Conservation (phyloP, 2,329 filamentous ascomycete species). For the Clonostachys solani region DNA sequence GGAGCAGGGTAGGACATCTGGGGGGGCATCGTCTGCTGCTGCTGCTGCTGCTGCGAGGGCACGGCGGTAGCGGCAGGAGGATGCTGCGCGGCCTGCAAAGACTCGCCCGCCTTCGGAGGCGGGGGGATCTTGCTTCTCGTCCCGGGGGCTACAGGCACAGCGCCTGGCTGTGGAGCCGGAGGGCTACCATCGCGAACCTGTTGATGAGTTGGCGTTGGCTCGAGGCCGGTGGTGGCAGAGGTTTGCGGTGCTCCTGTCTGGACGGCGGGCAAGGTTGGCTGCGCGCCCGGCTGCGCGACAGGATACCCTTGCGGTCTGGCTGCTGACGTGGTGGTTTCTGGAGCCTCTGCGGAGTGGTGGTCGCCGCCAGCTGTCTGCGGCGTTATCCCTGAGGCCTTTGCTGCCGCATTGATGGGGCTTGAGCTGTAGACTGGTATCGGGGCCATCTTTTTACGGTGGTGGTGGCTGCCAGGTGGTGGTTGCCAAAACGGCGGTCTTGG, state of each 20-base stretch:
- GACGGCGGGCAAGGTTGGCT: slow-evolving; percentile 30
- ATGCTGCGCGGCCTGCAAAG: slow-evolving; percentile 29
- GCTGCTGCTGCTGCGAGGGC: too few relatives aligned
- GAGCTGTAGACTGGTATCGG: slow-evolving; percentile 56
- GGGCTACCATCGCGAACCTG: slow-evolving; percentile 25
- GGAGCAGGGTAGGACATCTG: slow-evolving; percentile 48
- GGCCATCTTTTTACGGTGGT: slow-evolving; percentile 36
- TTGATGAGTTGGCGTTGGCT: slow-evolving; percentile 34
- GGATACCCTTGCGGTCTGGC: slow-evolving; percentile 21
- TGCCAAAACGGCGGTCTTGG: too few relatives aligned
- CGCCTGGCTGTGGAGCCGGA: slow-evolving; percentile 53
- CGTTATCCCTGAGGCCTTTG: slow-evolving; percentile 44
- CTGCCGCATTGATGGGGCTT: slow-evolving; percentile 52
- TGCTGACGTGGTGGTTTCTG: slow-evolving; percentile 10
- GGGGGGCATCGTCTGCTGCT: slow-evolving; percentile 36
- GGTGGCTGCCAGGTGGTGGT: too few relatives aligned
- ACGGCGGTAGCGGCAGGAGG: slow-evolving; percentile 21
- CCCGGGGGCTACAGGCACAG: slow-evolving; percentile 38
- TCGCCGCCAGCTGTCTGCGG: slow-evolving; percentile 35
- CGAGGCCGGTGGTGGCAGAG: slow-evolving; percentile 18
- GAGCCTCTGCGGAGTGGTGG: slow-evolving; percentile 13
- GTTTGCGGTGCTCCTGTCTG: neutral
- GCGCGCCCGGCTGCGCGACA: slow-evolving; percentile 41
- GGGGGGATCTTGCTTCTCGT: slow-evolving; percentile 31
- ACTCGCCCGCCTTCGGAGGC: slow-evolving; percentile 47